These are phyloP conservation scores for Ochromonas danica DNA, from an alignment of 108 stramenopile species.

Conservation along the genomic window DNA sequence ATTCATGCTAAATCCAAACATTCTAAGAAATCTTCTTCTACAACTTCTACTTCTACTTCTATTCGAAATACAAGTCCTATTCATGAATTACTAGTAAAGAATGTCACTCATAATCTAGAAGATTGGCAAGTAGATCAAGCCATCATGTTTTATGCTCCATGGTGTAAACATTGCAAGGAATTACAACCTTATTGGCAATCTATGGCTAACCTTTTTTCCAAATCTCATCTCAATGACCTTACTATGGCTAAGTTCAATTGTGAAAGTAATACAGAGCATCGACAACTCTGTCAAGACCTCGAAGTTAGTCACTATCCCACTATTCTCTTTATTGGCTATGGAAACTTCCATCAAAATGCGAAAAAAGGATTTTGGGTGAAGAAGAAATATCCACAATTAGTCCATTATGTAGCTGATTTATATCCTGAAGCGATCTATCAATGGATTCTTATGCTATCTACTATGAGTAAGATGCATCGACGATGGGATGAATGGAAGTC, in stretches of 20 bases:
- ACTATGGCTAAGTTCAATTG: background rate
- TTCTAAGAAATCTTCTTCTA: no score
- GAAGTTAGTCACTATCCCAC: background rate
- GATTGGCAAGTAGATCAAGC: slow-evolving; percentile 12
- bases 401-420: slow-evolving; percentile 9
- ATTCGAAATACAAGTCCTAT: no score
- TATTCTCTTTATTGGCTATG: background rate
- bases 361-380: background rate
- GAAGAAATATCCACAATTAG: background rate
- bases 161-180: slow-evolving; percentile 54
- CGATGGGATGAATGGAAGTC: background rate
- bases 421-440: slow-evolving; percentile 6
- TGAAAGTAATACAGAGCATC: background rate
- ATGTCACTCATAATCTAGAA: background rate
- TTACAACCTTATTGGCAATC: slow-evolving; percentile 49
- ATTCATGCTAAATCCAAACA: no score
- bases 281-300: background rate
- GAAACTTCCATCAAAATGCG: background rate
- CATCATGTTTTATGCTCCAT: slow-evolving; percentile 26
- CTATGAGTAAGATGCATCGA: background rate
- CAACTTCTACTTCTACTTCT: no score
- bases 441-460: background rate
- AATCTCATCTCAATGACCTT: background rate
- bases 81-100: background rate
- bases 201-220: slow-evolving; percentile 46